Percentiles rank a stretch among this genome's conserved stretches.
Conservation (phyloP, 176 grass and related monocot species). For the Pharus latifolius region DNA sequence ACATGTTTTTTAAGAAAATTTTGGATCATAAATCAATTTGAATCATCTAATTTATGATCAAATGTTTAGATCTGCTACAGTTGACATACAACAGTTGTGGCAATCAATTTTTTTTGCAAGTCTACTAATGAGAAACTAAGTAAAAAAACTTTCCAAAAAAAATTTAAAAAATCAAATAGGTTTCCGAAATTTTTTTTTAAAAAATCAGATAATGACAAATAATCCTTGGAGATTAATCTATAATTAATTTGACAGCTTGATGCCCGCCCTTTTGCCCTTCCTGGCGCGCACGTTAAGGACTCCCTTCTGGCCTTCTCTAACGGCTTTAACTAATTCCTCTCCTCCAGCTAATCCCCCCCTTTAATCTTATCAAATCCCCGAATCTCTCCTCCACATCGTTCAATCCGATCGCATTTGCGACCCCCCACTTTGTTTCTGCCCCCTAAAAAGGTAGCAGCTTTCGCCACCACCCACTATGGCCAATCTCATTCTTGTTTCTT, state of each 20-base stretch:
- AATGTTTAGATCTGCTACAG: too few species aligned
- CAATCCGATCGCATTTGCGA: slow-evolving; percentile 9
- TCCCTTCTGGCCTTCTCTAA: slow-evolving; percentile 18
- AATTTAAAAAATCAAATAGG: too few species aligned
- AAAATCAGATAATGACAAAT: neutral
- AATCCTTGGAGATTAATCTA: slow-evolving; percentile 15
- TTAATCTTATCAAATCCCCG: neutral
- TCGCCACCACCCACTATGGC: neutral
- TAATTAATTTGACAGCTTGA: slow-evolving; percentile 50
- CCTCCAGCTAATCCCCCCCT: slow-evolving; percentile 27
- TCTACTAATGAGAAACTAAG: too few species aligned
- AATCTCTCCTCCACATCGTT: neutral
- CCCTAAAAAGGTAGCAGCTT: neutral
- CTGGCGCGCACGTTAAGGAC: slow-evolving; percentile 76
- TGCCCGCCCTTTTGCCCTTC: slow-evolving; percentile 15
- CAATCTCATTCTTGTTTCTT: slow-evolving; percentile 15
- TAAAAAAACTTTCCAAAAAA: too few species aligned
- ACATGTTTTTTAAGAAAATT: too few species aligned
- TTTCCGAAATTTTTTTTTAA: neutral
- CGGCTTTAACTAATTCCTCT: slow-evolving; percentile 42
- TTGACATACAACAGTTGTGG: too few species aligned
- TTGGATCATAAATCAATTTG: too few species aligned
- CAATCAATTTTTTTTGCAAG: too few species aligned
- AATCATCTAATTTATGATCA: too few species aligned
- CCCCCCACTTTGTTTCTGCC: slow-evolving; percentile 13